These are phyloP conservation scores for Fusarium odoratissimum DNA, from an alignment of 2,329 filamentous ascomycete genomes.

Conservation along the genomic window DNA sequence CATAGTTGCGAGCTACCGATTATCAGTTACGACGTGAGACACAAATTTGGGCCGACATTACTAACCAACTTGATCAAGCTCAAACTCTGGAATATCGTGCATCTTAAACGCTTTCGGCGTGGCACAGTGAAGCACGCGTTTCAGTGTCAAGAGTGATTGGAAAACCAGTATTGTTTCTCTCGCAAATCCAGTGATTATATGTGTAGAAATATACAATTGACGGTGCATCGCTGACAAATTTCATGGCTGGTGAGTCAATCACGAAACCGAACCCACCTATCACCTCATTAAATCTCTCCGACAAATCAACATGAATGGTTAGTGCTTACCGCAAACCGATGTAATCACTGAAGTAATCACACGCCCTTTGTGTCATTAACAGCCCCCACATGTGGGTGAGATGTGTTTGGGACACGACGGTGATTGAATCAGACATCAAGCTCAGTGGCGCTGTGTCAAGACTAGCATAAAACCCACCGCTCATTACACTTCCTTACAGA, in stretches of 20 bases:
- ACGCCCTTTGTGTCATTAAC: background rate
- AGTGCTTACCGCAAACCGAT: background rate
- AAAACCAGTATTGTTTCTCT: accelerated
- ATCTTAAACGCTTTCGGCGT: accelerated
- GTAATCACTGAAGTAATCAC: accelerated
- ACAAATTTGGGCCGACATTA: accelerated
- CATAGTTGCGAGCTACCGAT: background rate
- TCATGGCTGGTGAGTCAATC: background rate
- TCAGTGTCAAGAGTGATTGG: accelerated
- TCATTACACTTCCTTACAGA: accelerated
- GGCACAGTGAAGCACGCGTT: accelerated
- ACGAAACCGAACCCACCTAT: background rate
- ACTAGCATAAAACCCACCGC: background rate
- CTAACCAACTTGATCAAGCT: background rate
- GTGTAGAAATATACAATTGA: background rate
- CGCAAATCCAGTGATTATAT: background rate
- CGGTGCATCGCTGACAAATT: background rate
- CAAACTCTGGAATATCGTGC: background rate
- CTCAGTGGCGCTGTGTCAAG: too few relatives aligned
- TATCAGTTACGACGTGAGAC: background rate
- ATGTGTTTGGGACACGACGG: accelerated
- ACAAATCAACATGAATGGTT: background rate
- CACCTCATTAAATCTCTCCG: background rate
- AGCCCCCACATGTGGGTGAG: background rate
- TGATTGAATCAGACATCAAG: background rate